These are phyloP conservation scores for Dendrothele bispora DNA, from an alignment of 768 basidiomycete genomes.

Conservation along the genomic window DNA sequence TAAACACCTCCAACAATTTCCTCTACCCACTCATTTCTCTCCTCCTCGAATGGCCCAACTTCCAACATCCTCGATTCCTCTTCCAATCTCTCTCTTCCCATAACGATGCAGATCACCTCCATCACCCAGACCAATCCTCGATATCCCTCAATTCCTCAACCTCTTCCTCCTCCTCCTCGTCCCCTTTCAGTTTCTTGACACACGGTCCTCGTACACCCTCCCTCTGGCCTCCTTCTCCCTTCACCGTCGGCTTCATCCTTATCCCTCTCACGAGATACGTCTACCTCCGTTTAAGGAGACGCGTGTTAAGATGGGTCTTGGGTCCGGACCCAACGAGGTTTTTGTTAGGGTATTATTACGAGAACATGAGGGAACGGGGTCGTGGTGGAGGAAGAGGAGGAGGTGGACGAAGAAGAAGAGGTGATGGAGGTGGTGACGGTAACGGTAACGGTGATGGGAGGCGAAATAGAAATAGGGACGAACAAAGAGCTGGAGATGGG, in stretches of 20 bases:
- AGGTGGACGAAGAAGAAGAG: conserved; percentile 25
- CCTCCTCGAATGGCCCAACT: conserved; percentile 47
- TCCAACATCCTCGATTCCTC: conserved; percentile 12
- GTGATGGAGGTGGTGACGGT: conserved; percentile 28
- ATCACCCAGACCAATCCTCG: conserved; percentile 27
- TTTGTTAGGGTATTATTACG: too few species aligned
- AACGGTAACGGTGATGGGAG: conserved; percentile 33
- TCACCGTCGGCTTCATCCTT: conserved; percentile 53
- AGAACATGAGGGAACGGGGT: too few species aligned
- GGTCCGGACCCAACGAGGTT: conserved; percentile 37
- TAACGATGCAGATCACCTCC: conserved; percentile 28
- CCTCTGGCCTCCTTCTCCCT: conserved; percentile 61
- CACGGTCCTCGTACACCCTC: too few species aligned
- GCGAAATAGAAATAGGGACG: conserved; percentile 14
- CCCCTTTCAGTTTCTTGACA: conserved; percentile 3
- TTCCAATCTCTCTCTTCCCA: conserved; percentile 17
- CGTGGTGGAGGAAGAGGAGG: conserved; percentile 14
- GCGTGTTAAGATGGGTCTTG: conserved; percentile 43
- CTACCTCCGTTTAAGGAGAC: conserved; percentile 42
- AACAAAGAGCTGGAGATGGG: conserved; percentile 16
- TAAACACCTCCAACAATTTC: conserved; percentile 28
- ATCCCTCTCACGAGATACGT: conserved; percentile 46
- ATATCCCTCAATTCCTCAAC: conserved; percentile 3
- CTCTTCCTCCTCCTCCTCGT: conserved; percentile 34
- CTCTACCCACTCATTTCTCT: conserved; percentile 42